Evolutionary conservation across 768 basidiomycete genomes (phyloP).

Genomic region (Cubamyces lactineus): DNA sequence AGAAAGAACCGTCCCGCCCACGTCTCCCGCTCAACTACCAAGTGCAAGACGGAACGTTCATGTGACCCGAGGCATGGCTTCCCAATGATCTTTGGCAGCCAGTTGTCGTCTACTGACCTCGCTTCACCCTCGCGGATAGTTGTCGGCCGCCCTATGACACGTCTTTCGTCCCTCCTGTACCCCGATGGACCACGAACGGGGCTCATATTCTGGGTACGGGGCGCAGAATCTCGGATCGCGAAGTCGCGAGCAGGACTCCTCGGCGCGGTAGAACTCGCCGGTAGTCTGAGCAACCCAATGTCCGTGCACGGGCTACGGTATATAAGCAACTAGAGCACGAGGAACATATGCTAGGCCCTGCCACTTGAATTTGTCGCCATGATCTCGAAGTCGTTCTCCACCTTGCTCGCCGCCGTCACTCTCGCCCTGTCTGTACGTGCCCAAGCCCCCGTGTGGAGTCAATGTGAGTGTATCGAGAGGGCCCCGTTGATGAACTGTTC

Average conservation of each 20-base stretch:
- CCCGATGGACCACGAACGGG: background rate
- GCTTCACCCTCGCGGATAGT: conserved; percentile 4
- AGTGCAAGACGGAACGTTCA: background rate
- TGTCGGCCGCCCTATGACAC: conserved; percentile 2
- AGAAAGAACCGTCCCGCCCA: background rate
- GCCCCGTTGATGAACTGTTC: too few relatives aligned
- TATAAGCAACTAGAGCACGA: background rate
- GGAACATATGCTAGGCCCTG: background rate
- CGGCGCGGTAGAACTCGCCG: conserved; percentile 5
- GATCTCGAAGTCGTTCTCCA: conserved; percentile 4
- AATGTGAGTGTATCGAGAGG: conserved; percentile 13
- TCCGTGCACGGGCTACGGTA: too few relatives aligned
- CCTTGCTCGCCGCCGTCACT: conserved; percentile 10
- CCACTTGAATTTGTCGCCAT: background rate
- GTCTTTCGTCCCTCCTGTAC: too few relatives aligned
- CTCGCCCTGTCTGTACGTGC: conserved; percentile 21
- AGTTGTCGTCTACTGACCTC: conserved; percentile 3
- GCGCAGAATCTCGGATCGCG: background rate
- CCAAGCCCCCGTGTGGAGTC: conserved; percentile 20
- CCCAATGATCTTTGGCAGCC: background rate
- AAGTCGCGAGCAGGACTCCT: background rate
- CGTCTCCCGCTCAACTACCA: too few relatives aligned
- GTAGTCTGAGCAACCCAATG: too few relatives aligned
- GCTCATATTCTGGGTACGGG: background rate
- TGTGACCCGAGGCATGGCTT: background rate